A percentile compares a stretch with the other conserved stretches of the same genome.
Conservation (phyloP, 768 basidiomycete genomes). For the Heimioporus sp. region DNA sequence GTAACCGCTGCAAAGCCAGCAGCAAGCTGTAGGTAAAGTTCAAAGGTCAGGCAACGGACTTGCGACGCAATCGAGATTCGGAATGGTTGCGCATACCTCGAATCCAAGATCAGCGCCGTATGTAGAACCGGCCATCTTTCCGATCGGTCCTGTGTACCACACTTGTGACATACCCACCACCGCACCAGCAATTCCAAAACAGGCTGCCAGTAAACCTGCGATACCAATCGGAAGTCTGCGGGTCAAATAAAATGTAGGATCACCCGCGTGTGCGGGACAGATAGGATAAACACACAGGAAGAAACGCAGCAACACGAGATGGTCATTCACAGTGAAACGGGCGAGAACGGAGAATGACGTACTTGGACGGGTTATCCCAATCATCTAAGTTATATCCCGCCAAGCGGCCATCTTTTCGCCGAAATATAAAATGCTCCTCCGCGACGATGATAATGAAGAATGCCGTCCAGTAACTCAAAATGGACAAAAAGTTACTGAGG, state of each 20-base stretch:
- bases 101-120: constrained; percentile 55
- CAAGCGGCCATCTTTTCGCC: constrained; percentile 37
- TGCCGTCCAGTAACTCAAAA: constrained; percentile 46
- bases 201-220: constrained; percentile 46
- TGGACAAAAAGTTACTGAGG: constrained; percentile 41
- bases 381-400: constrained; percentile 52
- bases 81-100: constrained; percentile 34
- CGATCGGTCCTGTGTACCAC: constrained; percentile 54
- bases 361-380: constrained; percentile 43
- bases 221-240: constrained; percentile 46
- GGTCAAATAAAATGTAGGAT: too few relatives aligned
- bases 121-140: constrained; percentile 36
- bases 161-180: constrained; percentile 52
- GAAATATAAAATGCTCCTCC: constrained; percentile 48
- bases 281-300: too few relatives aligned
- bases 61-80: too few relatives aligned
- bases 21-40: constrained; percentile 31
- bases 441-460: constrained; percentile 46
- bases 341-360: constrained; percentile 6
- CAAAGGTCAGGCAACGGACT: too few relatives aligned
- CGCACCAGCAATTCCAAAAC: constrained; percentile 46
- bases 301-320: too few relatives aligned
- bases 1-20: constrained; percentile 45
- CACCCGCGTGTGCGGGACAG: too few relatives aligned
- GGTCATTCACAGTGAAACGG: too few relatives aligned